Base-by-base conservation (phyloP, 148 eudicot genomes). In the Rhododendron henanense region DNA sequence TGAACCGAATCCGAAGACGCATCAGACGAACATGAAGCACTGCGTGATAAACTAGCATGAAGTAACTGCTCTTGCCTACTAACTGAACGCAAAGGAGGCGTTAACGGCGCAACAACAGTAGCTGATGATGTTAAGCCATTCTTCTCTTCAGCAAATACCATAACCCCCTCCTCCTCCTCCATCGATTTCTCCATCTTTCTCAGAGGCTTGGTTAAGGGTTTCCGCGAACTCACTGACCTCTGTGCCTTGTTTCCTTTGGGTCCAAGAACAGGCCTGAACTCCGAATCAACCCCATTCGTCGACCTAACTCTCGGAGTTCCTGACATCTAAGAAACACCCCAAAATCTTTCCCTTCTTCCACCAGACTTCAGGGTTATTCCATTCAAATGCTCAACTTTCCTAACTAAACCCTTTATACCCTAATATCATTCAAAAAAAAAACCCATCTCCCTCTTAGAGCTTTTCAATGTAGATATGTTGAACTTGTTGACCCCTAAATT, bases 1-100 rank as follows among this genome's bases (percentile, higher is more conserved):
- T 75, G 87, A 82, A 85, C 76, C 0, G 89, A 85, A 85, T 88
- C 89, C 9, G 87, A 67, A 85, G 87, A 88, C 0, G 89, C 85
- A 82, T 88, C 87, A n/a, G 89, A 88, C 19, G 85, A 88, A 81
- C 89, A 88, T 0, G 89, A 88, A 75, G 85, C 87, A 55, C 76
- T 81, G 18, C 55, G 85, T 39, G 87, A 86, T 48, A 81, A 81
- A 81, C 73, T 81, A 14, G 84, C 39, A 39, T 35, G 79, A 59
- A 69, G 59, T 16, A 71, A 85, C 16, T 84, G 85, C 59, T 85
- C 84, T 33, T 81, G 87, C 80, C 80, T 51, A 2, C 80, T 55
- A 73, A 81, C 71, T 67, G 87, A 86, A 33, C 53, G 67, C 41
- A 67, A 50, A 14, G 81, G 14, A 51, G 37, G 67, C 1, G 81